Evolutionary conservation across 257 asterid genomes (phyloP).

Genomic region (Salvia splendens): DNA sequence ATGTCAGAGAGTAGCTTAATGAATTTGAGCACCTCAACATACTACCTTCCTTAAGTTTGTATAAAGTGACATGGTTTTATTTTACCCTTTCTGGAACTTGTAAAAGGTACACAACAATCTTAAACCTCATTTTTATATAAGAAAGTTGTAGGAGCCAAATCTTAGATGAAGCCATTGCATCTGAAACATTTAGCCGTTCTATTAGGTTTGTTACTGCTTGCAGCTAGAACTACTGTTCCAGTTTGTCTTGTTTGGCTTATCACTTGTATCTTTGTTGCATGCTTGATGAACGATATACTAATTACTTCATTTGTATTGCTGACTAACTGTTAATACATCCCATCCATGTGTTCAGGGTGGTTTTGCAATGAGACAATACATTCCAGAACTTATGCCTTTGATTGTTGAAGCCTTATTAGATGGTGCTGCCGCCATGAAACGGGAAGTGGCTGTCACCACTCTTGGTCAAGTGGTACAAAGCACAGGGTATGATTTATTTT

Average conservation of each 20-base stretch:
- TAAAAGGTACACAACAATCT: background rate
- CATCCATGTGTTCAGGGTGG: conserved; percentile 72
- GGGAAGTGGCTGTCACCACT: conserved; percentile 97
- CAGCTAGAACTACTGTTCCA: conserved; percentile 15
- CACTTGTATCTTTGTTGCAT: conserved; percentile 25
- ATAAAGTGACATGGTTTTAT: background rate
- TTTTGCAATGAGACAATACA: conserved; percentile 93
- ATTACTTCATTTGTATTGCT: conserved; percentile 21
- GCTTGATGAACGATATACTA: conserved; percentile 22
- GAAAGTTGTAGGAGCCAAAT: background rate
- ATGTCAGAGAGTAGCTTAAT: background rate
- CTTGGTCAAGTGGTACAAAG: conserved; percentile 99
- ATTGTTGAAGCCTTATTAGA: conserved; percentile 93
- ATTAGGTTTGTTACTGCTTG: background rate
- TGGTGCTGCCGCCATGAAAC: conserved; percentile 93
- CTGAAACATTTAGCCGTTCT: conserved; percentile 12
- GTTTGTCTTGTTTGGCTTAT: conserved; percentile 27
- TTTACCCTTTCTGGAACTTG: conserved; percentile 3
- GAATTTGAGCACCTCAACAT: background rate
- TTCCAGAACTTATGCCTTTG: conserved; percentile 95
- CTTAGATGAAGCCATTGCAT: background rate
- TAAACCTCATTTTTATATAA: background rate
- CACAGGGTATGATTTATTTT: conserved; percentile 75
- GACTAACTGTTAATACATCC: conserved; percentile 19
- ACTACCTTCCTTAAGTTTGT: background rate